Percentiles rank a stretch among this genome's conserved stretches.
phyloP scores from a whole-genome alignment of 768 basidiomycete species.

The Lactarius sp. region DNA sequence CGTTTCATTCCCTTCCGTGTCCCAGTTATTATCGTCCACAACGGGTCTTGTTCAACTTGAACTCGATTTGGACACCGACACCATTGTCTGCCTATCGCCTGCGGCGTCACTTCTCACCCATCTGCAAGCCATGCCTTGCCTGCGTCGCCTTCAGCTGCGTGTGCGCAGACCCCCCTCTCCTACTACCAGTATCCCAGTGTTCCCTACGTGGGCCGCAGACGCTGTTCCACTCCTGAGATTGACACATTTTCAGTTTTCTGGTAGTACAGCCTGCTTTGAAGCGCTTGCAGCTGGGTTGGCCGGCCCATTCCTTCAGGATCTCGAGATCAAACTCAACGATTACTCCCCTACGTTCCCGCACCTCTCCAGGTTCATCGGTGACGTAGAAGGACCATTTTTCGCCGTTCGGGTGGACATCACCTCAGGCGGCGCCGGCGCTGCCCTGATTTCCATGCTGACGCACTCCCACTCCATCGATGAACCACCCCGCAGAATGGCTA shows the following conservation, averaged over 20 bases:
- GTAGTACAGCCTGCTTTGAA: neutral
- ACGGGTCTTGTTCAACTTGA: neutral
- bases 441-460: neutral
- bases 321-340: neutral
- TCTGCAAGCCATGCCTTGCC: neutral
- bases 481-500: neutral
- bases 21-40: neutral
- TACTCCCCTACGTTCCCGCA: neutral
- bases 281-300: neutral
- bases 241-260: neutral
- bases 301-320: neutral
- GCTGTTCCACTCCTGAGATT: neutral
- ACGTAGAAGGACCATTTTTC: neutral
- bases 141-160: neutral
- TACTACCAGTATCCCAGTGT: neutral
- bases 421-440: too few relatives aligned
- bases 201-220: neutral
- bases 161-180: neutral
- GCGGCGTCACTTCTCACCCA: neutral
- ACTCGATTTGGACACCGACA: neutral
- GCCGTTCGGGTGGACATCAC: neutral
- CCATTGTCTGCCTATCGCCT: neutral
- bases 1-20: neutral
- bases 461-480: neutral
- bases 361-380: neutral